Base-by-base conservation (phyloP, 1,284 basidiomycete species). In the Ustilago xerochloae region DNA sequence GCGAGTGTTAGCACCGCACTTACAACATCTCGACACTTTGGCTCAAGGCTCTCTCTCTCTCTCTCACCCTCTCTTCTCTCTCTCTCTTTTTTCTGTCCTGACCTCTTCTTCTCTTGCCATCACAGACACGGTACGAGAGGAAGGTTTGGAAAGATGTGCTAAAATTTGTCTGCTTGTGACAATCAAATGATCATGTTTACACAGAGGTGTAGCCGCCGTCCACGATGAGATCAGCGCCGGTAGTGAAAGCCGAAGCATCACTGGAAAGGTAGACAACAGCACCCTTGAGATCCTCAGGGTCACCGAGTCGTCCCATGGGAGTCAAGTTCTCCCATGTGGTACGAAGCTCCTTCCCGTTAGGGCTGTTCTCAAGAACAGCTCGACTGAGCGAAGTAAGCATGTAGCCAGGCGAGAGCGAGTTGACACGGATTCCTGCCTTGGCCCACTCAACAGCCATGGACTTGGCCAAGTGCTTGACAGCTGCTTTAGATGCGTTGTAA, bases 401-500 rank as follows among this genome's bases (percentile, higher is more conserved):
- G 78, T 85, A 85, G 10, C 83, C 83, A 9, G 79, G 79, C 38
- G 63, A 68, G 45, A 81, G 73, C 56, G 82, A 62, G 85, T 94
- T 94, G 64, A 94, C 93, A 51, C 93, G 89, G 54, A 94, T 90
- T 55, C 90, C 90, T 76, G 89, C 88, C 86, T 91, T 91, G 2
- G 93, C 93, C 93, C 93, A 95, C 85, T 95, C 93, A 24, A 94
- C 92, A 0, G 91, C 93, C 52, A 95, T 87, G 75, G 90, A 92
- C 0, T 91, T 87, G 15, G 93, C 92, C 90, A 95, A 91, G 80
- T 95, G 93, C 81, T 90, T 91, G 32, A 95, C 93, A 54, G 93
- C 92, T 89, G 84, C 67, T 46, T 73, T 70, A 45, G 93, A 94
- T n/a, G 93, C 91, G 85, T 97, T 98, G 86, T 98, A 98, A 0